Evolutionary conservation across 2,329 filamentous ascomycete species (phyloP).

Genomic region (Fusarium drepaniforme): DNA sequence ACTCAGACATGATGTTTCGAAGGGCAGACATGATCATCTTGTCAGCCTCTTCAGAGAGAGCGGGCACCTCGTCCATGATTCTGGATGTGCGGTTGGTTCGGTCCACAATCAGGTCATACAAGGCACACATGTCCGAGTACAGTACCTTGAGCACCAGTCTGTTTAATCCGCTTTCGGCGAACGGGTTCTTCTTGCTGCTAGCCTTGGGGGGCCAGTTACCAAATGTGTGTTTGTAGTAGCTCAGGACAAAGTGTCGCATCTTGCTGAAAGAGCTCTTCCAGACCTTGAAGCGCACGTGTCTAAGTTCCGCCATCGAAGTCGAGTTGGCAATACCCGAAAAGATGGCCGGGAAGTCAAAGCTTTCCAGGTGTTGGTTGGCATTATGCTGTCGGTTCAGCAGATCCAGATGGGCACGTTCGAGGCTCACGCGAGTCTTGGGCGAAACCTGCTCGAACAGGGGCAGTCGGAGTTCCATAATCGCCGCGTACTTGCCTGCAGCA

Average conservation of each 20-base stretch:
- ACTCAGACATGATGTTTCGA: conserved; percentile 85
- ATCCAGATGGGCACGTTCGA: conserved; percentile 86
- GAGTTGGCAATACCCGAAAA: conserved; percentile 90
- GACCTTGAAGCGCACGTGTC: conserved; percentile 82
- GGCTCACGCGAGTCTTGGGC: conserved; percentile 77
- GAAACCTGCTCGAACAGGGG: conserved; percentile 80
- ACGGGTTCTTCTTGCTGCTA: conserved; percentile 89
- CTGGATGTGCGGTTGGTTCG: conserved; percentile 82
- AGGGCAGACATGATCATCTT: conserved; percentile 77
- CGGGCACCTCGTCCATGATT: conserved; percentile 75
- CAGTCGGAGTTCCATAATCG: conserved; percentile 75
- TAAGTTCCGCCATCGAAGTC: conserved; percentile 81
- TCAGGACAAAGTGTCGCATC: conserved; percentile 79
- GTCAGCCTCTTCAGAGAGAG: conserved; percentile 66
- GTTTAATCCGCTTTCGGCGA: conserved; percentile 89
- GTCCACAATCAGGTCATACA: conserved; percentile 92
- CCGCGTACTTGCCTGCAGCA: conserved; percentile 86
- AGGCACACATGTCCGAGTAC: conserved; percentile 85
- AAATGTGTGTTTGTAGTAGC: conserved; percentile 72
- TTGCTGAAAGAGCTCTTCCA: conserved; percentile 83
- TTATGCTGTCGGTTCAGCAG: conserved; percentile 78
- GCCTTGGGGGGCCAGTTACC: conserved; percentile 91
- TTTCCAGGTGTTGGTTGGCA: conserved; percentile 79
- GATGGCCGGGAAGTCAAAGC: conserved; percentile 91
- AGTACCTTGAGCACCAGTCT: conserved; percentile 83